Evolutionary conservation across 1,284 basidiomycete genomes (phyloP).

Genomic region (Lignosus rhinocerotis): DNA sequence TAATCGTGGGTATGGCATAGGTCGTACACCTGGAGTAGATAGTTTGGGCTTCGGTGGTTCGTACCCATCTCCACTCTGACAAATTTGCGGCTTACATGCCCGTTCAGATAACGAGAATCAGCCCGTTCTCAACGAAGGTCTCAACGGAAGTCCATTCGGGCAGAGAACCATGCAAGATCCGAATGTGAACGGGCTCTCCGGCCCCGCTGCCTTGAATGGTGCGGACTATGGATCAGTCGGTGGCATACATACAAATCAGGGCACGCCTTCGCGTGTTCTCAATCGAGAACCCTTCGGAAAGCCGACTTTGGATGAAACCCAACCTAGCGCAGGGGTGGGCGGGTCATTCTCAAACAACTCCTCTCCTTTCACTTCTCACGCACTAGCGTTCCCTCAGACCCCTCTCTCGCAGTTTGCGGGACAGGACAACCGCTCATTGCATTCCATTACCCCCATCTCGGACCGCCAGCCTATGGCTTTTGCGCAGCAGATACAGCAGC

Average conservation of each 20-base stretch:
- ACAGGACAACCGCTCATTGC: constrained; percentile 24
- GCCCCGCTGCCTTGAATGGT: constrained; percentile 14
- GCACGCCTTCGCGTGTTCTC: constrained; percentile 23
- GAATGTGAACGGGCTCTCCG: constrained; percentile 10
- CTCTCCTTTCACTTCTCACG: constrained; percentile 30
- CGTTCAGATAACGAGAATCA: constrained; percentile 6
- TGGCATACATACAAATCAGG: constrained; percentile 20
- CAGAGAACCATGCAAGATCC: constrained; percentile 15
- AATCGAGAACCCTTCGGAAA: constrained; percentile 27
- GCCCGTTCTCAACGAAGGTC: constrained; percentile 6
- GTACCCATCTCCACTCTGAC: background rate
- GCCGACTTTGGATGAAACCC: constrained; percentile 18
- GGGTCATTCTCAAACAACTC: constrained; percentile 24
- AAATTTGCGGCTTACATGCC: background rate
- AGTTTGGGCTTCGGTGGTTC: constrained; percentile 15
- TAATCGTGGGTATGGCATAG: constrained; percentile 12
- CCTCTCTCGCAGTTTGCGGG: constrained; percentile 31
- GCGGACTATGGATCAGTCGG: constrained; percentile 21
- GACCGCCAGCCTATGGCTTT: constrained; percentile 27
- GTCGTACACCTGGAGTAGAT: constrained; percentile 15
- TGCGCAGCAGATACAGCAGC: constrained; percentile 23
- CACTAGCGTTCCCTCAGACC: constrained; percentile 33
- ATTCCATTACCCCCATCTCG: constrained; percentile 24
- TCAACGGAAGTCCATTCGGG: constrained; percentile 11
- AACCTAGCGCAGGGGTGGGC: constrained; percentile 6